Evolutionary conservation across 352 stramenopile genomes (phyloP).

Genomic region (Phytophthora sp.): DNA sequence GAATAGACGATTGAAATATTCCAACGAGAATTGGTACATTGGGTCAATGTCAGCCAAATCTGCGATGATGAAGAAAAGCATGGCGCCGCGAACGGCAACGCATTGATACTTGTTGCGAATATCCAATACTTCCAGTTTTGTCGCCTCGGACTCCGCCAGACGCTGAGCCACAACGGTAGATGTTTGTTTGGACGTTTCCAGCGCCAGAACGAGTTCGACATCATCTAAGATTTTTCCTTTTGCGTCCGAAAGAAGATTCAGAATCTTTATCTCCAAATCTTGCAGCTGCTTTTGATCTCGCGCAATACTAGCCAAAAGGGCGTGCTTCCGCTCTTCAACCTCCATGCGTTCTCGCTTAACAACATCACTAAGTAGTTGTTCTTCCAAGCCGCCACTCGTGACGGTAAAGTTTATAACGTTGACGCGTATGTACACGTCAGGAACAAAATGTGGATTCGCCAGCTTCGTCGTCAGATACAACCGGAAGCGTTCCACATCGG

Average conservation of each 20-base stretch:
- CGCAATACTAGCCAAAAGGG: conserved; percentile 87
- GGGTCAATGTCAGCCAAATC: conserved; percentile 65
- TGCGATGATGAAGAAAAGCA: conserved; percentile 77
- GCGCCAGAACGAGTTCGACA: conserved; percentile 73
- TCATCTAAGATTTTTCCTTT: conserved; percentile 93
- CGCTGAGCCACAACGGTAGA: conserved; percentile 60
- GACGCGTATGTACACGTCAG: conserved; percentile 93
- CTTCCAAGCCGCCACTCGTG: conserved; percentile 88
- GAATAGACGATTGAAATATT: conserved; percentile 76
- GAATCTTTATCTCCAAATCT: conserved; percentile 92
- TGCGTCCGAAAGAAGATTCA: conserved; percentile 84
- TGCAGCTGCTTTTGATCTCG: conserved; percentile 90
- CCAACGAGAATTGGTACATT: conserved; percentile 86
- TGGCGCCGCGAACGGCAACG: conserved; percentile 59
- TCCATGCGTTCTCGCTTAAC: conserved; percentile 87
- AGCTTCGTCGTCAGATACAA: conserved; percentile 94
- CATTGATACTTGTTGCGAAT: conserved; percentile 67
- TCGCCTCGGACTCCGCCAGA: conserved; percentile 63
- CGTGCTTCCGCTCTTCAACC: conserved; percentile 87
- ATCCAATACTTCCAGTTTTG: conserved; percentile 64
- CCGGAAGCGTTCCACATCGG: conserved; percentile 79
- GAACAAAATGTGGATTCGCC: conserved; percentile 90
- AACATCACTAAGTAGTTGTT: conserved; percentile 90
- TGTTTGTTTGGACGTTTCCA: conserved; percentile 74
- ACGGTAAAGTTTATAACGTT: conserved; percentile 95